phyloP scores from a whole-genome alignment of 2,329 filamentous ascomycete genomes.

The Aspergillus sp. region DNA sequence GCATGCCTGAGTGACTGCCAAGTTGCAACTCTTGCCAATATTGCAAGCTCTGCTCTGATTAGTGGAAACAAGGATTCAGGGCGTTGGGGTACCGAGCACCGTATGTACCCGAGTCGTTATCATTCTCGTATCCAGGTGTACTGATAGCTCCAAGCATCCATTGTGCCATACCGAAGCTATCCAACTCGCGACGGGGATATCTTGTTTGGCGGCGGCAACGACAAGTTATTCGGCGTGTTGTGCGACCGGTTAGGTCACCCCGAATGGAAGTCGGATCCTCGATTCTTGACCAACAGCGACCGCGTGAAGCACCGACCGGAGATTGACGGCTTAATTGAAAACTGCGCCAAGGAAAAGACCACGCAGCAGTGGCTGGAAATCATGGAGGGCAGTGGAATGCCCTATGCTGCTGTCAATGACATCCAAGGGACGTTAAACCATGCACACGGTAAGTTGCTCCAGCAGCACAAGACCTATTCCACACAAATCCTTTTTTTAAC shows the following conservation, averaged over 20 bases:
- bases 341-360: constrained; percentile 70
- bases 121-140: background rate
- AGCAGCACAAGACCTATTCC: background rate
- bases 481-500: background rate
- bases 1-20: constrained; percentile 91
- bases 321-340: constrained; percentile 77
- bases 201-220: constrained; percentile 64
- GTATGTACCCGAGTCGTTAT: constrained; percentile 46
- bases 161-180: constrained; percentile 91
- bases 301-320: constrained; percentile 68
- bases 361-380: constrained; percentile 85
- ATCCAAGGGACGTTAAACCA: constrained; percentile 81
- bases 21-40: constrained; percentile 90
- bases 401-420: constrained; percentile 93
- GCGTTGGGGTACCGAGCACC: constrained; percentile 95
- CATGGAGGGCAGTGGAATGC: constrained; percentile 89
- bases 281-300: constrained; percentile 59
- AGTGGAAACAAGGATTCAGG: constrained; percentile 85
- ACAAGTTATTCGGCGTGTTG: constrained; percentile 60
- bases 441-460: constrained; percentile 65
- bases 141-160: constrained; percentile 66
- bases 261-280: constrained; percentile 58
- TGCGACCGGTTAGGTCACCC: constrained; percentile 58
- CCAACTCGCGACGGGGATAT: constrained; percentile 63
- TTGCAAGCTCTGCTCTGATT: constrained; percentile 87